phyloP scores from a whole-genome alignment of 2,329 filamentous ascomycete genomes.

The Aureobasidium sp. region DNA sequence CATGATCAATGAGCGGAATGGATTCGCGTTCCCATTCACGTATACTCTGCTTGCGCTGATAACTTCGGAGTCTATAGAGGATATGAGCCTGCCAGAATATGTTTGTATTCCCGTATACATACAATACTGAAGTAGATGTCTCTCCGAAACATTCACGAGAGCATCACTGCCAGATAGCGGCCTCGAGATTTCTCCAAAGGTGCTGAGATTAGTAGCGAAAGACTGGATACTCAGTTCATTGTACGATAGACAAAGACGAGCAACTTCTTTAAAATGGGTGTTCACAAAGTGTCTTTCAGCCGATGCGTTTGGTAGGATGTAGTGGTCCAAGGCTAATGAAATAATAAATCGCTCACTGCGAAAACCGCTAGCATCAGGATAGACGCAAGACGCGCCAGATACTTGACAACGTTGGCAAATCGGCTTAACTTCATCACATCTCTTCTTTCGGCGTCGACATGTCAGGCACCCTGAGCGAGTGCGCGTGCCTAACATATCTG shows the following conservation, averaged over 20 bases:
- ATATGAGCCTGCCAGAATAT: background rate
- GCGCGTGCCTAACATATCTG: background rate
- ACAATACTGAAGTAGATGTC: background rate
- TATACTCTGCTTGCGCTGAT: slow-evolving; percentile 6
- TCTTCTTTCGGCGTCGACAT: slow-evolving; percentile 3
- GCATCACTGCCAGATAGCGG: background rate
- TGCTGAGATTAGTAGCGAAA: background rate
- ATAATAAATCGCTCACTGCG: background rate
- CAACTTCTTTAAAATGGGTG: background rate
- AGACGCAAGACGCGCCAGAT: background rate
- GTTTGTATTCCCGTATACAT: background rate
- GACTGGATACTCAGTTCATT: background rate
- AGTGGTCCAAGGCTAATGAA: background rate
- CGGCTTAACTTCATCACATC: slow-evolving; percentile 1
- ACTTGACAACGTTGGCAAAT: background rate
- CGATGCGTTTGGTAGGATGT: background rate
- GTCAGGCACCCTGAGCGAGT: background rate
- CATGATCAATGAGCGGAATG: background rate
- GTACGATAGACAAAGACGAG: background rate
- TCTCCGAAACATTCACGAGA: background rate
- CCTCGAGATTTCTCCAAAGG: background rate
- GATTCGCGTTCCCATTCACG: background rate
- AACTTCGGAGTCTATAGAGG: background rate
- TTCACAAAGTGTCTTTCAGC: background rate
- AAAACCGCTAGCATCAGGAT: background rate